Base-by-base conservation (phyloP, 371 early-diverging fungal species). In the Gilbertella persicaria region DNA sequence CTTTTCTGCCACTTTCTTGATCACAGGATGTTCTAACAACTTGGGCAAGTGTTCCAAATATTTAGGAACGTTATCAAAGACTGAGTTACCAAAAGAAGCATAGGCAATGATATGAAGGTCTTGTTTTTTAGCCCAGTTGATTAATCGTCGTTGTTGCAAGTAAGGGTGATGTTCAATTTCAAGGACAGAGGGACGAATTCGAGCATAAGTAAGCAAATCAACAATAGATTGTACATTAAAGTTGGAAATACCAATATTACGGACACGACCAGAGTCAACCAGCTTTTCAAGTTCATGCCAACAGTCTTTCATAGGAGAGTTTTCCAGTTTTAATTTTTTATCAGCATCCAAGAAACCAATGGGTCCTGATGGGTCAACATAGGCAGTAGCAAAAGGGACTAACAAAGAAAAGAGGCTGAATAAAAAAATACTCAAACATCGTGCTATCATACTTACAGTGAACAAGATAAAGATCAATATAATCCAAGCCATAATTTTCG, bases 401-500 rank as follows among this genome's bases (percentile, higher is more conserved):
- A n/a, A 50, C 52, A 42, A 57, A 64, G 86, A 86, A 16, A 67
- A 62, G 21, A 67, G 10, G 13, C 14, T 39, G 58, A 83, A 89
- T 37, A 88, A 59, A 87, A 33, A 91, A 46, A 53, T 86, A 88
- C 24, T 75, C 4, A 45, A 9, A 38, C 29, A 19, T 8, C 8
- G 7, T 1, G 25, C 1, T n/a, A n/a, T 28, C 9, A 25, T 16
- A 28, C 60, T 54, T 51, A 62, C 67, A 44, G 28, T 78, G 72
- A 47, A 88, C 72, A 20, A 85, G 73, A 54, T 84, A 84, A 40
- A 89, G 66, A 53, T 88, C 87, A 21, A 87, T 65, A 51, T 87
- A 87, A 23, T 84, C 85, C 5, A 73, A 38, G 16, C 65, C 70
- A 41, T 78, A 58, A 10, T 83, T 71, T 39, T 73, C 50, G 8